Percentiles rank a stretch among this genome's conserved stretches.
These are phyloP conservation scores for Avena eriantha DNA, from an alignment of 176 grass and related monocot species.

Conservation along the genomic window DNA sequence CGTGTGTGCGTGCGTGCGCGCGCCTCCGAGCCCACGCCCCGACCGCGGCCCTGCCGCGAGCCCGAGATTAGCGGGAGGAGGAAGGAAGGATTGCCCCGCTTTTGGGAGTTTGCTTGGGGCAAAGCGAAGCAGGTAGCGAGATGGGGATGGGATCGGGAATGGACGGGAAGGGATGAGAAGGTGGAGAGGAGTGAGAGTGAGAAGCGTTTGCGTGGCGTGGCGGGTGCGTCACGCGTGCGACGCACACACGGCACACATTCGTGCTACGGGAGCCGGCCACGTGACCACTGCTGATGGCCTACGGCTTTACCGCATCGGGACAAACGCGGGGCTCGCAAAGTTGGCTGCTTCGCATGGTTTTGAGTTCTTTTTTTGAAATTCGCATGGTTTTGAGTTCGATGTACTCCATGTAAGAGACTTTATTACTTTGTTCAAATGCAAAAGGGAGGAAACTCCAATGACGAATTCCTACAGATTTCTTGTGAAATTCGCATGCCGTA, in stretches of 20 bases:
- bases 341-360: background rate
- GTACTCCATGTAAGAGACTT: too few relatives aligned
- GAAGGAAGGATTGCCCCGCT: background rate
- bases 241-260: background rate
- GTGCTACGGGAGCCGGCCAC: background rate
- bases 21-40: background rate
- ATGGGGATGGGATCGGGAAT: background rate
- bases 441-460: too few relatives aligned
- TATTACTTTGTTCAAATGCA: too few relatives aligned
- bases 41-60: background rate
- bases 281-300: background rate
- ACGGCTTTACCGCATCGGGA: background rate
- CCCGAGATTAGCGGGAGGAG: conserved; percentile 23
- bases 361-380: background rate
- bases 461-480: too few relatives aligned
- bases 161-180: conserved; percentile 14
- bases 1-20: background rate
- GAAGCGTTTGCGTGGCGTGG: background rate
- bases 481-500: too few relatives aligned
- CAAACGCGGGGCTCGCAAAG: background rate
- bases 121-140: conserved; percentile 4
- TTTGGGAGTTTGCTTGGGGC: background rate
- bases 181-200: background rate
- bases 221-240: background rate
- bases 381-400: background rate